Evolutionary conservation across 306 rosid species (phyloP), one percentile per base, ranked within the genome.

Genomic region (Abrus pulchellus): DNA sequence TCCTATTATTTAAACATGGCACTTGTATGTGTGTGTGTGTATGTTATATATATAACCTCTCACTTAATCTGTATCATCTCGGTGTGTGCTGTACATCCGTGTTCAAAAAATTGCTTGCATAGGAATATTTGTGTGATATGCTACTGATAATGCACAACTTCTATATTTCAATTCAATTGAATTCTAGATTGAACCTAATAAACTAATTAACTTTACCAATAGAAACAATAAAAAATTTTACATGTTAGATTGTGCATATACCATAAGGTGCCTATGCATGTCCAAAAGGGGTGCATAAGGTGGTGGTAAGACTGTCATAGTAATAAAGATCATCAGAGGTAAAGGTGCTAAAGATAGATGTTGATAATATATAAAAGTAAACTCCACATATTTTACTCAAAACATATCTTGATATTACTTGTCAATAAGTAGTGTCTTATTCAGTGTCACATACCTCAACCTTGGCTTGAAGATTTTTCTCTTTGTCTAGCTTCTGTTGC

Each of bases 371-470:
- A 44, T 34, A 56, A 28, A 65, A 56, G 67, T 57, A 50, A 79
- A 45, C 48, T 55, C 60, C 76, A 65, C 57, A 48, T 2, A 56
- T 48, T 64, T 43, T 12, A 78, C 60, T 29, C 11, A 12, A 20
- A 76, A 47, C n/a, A 48, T 52, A 27, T 32, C 43, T 68, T 57
- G 62, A 75, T 43, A 75, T 67, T 34, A 75, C 40, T 84, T 66
- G 65, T 41, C 40, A 55, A 1, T 45, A 47, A 75, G 49, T 20
- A 20, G 43, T 49, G 47, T 40, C 7, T 7, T 1, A 71, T 49
- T 54, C 65, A 57, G 72, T 67, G 75, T 61, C 72, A 72, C 86
- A 77, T 86, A 91, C 97, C 94, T 91, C 91, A 49, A 70, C 32
- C 67, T 80, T 83, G 57, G 72, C 66, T 56, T 61, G 86, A 64